Evolutionary conservation across 2,329 filamentous ascomycete genomes (phyloP).

Genomic region (Fusarium clavum): DNA sequence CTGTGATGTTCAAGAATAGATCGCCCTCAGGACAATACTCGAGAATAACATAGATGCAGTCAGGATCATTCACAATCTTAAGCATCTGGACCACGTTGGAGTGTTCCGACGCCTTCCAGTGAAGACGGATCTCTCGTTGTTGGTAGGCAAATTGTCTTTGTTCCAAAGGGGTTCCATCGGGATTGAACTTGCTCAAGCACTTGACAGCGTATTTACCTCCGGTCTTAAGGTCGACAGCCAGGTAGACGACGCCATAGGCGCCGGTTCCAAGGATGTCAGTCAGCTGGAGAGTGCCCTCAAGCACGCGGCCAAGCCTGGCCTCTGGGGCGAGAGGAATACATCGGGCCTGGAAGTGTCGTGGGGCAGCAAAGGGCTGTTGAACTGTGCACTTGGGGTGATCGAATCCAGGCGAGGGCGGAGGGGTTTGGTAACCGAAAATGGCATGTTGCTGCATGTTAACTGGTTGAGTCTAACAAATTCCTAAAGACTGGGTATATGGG

Average conservation of each 20-base stretch:
- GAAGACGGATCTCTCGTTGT: conserved; percentile 90
- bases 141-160: conserved; percentile 89
- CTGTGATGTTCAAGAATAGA: conserved; percentile 96
- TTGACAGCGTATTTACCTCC: conserved; percentile 92
- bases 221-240: conserved; percentile 84
- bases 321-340: conserved; percentile 76
- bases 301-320: conserved; percentile 84
- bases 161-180: conserved; percentile 78
- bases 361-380: conserved; percentile 52
- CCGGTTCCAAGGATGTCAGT: conserved; percentile 89
- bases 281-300: conserved; percentile 86
- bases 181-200: conserved; percentile 91
- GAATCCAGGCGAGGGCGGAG: conserved; percentile 67
- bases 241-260: conserved; percentile 96
- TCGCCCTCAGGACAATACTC: conserved; percentile 98
- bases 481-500: conserved; percentile 37
- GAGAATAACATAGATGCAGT: conserved; percentile 96
- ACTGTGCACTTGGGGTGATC: conserved; percentile 61
- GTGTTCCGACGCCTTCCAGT: conserved; percentile 89
- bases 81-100: conserved; percentile 93
- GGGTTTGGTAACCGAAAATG: conserved; percentile 67
- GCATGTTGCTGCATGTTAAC: conserved; percentile 71
- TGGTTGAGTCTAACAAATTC: conserved; percentile 47
- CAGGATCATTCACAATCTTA: conserved; percentile 90
- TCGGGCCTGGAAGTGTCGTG: conserved; percentile 57